A percentile compares a stretch with the other conserved stretches of the same genome.
Conservation (phyloP, 2,329 filamentous ascomycete genomes). For the Penicillium sp. region DNA sequence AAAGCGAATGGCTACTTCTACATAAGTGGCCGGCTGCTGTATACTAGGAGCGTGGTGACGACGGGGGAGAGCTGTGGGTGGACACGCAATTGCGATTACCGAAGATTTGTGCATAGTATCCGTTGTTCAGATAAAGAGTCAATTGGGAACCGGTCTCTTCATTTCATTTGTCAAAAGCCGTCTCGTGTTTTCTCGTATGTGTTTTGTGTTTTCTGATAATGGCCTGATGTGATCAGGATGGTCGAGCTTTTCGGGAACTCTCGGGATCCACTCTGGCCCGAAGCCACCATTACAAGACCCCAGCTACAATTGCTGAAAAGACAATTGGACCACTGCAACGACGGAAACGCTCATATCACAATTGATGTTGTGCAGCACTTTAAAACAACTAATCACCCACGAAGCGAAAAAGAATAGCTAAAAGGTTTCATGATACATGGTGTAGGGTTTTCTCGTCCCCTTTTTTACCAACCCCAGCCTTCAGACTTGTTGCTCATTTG, state of each 20-base stretch:
- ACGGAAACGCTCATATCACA: slow-evolving; percentile 18
- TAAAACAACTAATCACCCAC: slow-evolving; percentile 18
- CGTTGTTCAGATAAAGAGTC: slow-evolving; percentile 34
- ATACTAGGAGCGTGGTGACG: slow-evolving; percentile 38
- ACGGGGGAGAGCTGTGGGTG: slow-evolving; percentile 27
- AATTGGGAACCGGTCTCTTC: slow-evolving; percentile 36
- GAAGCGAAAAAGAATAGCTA: slow-evolving; percentile 15
- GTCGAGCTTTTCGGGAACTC: slow-evolving; percentile 7
- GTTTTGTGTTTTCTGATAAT: background rate
- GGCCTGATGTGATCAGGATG: slow-evolving; percentile 2
- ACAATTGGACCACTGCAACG: slow-evolving; percentile 2
- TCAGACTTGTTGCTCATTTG: slow-evolving; percentile 28
- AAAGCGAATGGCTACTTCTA: slow-evolving; percentile 19
- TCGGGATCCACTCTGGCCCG: slow-evolving; percentile 5
- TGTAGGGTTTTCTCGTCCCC: slow-evolving; percentile 12
- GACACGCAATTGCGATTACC: slow-evolving; percentile 29
- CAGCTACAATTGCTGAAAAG: slow-evolving; percentile 10
- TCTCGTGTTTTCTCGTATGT: background rate
- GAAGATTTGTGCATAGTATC: slow-evolving; percentile 42
- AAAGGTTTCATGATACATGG: slow-evolving; percentile 28
- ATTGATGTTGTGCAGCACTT: slow-evolving; percentile 11
- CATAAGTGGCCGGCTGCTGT: slow-evolving; percentile 33
- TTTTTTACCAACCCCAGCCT: slow-evolving; percentile 6
- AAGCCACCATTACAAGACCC: background rate
- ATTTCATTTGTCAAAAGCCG: slow-evolving; percentile 16